phyloP scores from a whole-genome alignment of 768 basidiomycete species.

The Collybia sordida region DNA sequence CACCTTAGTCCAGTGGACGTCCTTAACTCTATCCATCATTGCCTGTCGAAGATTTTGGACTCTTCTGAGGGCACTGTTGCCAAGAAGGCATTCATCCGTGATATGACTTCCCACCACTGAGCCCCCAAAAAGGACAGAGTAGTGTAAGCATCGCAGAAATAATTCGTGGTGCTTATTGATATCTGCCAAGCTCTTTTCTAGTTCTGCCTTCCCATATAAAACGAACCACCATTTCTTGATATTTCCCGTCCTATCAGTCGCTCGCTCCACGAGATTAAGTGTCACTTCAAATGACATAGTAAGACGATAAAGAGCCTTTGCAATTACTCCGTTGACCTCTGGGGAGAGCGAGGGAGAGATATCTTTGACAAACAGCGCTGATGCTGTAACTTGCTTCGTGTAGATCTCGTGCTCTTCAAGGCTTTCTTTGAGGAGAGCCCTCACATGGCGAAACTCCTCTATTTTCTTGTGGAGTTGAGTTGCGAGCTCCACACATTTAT shows the following conservation, averaged over 20 bases:
- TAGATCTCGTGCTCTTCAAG: slow-evolving; percentile 4
- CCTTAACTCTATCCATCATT: not conserved
- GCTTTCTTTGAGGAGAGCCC: slow-evolving; percentile 1
- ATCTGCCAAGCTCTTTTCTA: slow-evolving; percentile 3
- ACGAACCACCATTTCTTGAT: slow-evolving; percentile 6
- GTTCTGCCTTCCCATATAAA: slow-evolving; percentile 1
- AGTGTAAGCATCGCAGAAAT: slow-evolving; percentile 5
- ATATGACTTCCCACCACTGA: slow-evolving; percentile 1
- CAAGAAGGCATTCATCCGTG: slow-evolving; percentile 3
- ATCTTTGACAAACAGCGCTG: slow-evolving; percentile 3
- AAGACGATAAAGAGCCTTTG: slow-evolving; percentile 3
- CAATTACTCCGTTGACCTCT: slow-evolving; percentile 1
- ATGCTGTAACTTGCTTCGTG: slow-evolving; percentile 3
- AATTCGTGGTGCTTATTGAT: slow-evolving; percentile 3
- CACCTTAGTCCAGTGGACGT: not conserved
- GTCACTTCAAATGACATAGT: not conserved
- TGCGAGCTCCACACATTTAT: slow-evolving; percentile 1
- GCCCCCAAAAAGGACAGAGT: slow-evolving; percentile 5
- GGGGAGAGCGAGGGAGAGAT: slow-evolving; percentile 1
- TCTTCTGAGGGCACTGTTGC: not conserved
- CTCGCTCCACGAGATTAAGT: not conserved
- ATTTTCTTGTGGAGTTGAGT: slow-evolving; percentile 1
- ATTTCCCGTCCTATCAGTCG: not conserved
- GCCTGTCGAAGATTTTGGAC: slow-evolving; percentile 1
- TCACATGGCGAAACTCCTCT: not conserved